A percentile compares a stretch with the other conserved stretches of the same genome.
Evolutionary conservation across 192 early-diverging fungal species (phyloP).

Genomic region (Backusella tarrabulga): DNA sequence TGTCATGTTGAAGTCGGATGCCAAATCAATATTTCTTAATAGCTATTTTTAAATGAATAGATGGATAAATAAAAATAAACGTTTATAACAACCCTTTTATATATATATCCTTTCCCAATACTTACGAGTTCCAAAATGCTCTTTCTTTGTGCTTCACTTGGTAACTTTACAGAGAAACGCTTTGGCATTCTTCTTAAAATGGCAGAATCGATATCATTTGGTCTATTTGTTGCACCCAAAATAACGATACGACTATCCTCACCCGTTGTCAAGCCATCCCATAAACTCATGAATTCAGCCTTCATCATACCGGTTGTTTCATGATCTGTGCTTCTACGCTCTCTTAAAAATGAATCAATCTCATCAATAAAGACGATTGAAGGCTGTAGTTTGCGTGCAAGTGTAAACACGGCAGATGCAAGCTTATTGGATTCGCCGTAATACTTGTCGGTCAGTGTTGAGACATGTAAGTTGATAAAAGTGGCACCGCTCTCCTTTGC

Average conservation of each 20-base stretch:
- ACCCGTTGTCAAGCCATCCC: slow-evolving; percentile 91
- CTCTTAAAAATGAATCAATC: slow-evolving; percentile 96
- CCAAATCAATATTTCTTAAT: slow-evolving; percentile 68
- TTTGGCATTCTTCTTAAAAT: slow-evolving; percentile 98
- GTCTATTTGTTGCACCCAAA: slow-evolving; percentile 95
- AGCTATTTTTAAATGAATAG: slow-evolving; percentile 50
- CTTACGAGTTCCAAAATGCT: slow-evolving; percentile 77
- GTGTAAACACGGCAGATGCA: slow-evolving; percentile 86
- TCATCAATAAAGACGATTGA: slow-evolving; percentile 99
- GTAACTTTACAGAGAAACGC: slow-evolving; percentile 83
- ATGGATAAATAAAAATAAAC: neutral
- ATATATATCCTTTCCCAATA: slow-evolving; percentile 49
- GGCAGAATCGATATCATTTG: slow-evolving; percentile 96
- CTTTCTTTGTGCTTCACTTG: slow-evolving; percentile 78
- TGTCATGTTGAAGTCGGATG: slow-evolving; percentile 62
- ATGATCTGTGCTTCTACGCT: slow-evolving; percentile 86
- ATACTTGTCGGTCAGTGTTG: slow-evolving; percentile 97
- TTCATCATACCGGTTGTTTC: slow-evolving; percentile 99
- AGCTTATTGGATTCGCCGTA: slow-evolving; percentile 97
- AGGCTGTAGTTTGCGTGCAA: slow-evolving; percentile 93
- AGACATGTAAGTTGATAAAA: slow-evolving; percentile 97
- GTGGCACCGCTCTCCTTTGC: slow-evolving; percentile 96
- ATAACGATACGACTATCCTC: slow-evolving; percentile 70
- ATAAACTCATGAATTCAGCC: slow-evolving; percentile 99
- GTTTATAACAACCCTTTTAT: neutral